Conservation (phyloP, 2,329 filamentous ascomycete genomes). For the Byssoonygena ceratinophila region DNA sequence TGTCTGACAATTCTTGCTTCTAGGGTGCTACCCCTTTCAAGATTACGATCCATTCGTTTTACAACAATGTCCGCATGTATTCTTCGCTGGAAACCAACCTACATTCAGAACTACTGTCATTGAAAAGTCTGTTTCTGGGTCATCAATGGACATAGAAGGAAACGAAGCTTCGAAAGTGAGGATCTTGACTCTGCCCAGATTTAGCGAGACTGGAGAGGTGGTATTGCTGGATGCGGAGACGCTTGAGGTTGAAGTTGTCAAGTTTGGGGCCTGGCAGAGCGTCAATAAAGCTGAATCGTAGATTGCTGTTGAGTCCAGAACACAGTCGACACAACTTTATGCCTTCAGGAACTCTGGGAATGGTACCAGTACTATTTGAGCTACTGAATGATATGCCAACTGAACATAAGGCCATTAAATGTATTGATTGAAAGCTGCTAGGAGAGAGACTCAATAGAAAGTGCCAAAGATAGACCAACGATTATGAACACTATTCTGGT, state of each 20-base stretch:
- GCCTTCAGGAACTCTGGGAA: neutral
- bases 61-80: constrained; percentile 75
- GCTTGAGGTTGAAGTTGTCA: constrained; percentile 63
- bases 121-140: constrained; percentile 26
- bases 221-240: constrained; percentile 80
- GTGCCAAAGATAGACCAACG: neutral
- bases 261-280: constrained; percentile 32
- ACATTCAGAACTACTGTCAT: constrained; percentile 63
- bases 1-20: neutral
- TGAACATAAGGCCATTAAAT: neutral
- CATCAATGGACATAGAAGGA: constrained; percentile 25
- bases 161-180: constrained; percentile 47
- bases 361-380: neutral
- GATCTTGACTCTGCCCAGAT: constrained; percentile 73
- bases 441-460: constrained; percentile 2
- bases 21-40: constrained; percentile 93
- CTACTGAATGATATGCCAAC: neutral
- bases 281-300: neutral
- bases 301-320: neutral
- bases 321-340: neutral
- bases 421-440: neutral
- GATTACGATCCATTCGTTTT: constrained; percentile 86
- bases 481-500: constrained; percentile 30
- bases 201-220: constrained; percentile 65
- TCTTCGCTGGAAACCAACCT: constrained; percentile 78